Evolutionary conservation across 345 rosid species (phyloP), one percentile per base, ranked within the genome.

Genomic region (Hypericum androsaemum): DNA sequence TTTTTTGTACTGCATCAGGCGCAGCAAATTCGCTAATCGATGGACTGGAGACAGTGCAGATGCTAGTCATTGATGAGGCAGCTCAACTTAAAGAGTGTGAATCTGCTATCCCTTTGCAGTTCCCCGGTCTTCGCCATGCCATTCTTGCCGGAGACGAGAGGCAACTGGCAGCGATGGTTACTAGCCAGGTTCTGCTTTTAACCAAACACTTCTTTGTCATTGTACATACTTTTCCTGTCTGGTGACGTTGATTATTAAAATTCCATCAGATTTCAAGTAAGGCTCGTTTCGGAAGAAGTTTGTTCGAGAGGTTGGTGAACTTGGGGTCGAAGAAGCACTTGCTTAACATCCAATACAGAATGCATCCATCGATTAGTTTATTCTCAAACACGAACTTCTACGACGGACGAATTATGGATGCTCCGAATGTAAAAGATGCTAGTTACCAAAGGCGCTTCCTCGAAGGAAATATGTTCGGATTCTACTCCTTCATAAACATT

Each of bases 301-400:
- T 82, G 53, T 82, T 82, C 57, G 80, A 78, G 39, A 80, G 95
- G 60, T 58, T 86, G 60, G 77, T 59, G 37, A 7, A 52, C 0
- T 56, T 80, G 39, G 80, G 73, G 8, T 70, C 80, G 12, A 0
- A 59, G 3, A 82, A 73, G 43, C 83, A 82, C 39, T 73, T 78
- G 22, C 56, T 87, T 6, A 57, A 75, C 51, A 70, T 70, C 38
- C 95, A 83, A 58, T 81, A 83, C 60, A 64, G 95, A 15, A 87
- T 87, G 96, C 96, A 87, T 71, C 96, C 92, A 7, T 65, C 73
- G 0, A 83, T 87, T 12, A 81, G 89, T 57, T 47, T 3, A 49
- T 83, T 87, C 41, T 92, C 96, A 0, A 87, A 68, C 54, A 54
- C 43, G 39, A 59, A 58, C 5, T 81, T 86, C 59, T 83, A 86